Conservation (phyloP, 139 green algal genomes). For the Volvox africanus region DNA sequence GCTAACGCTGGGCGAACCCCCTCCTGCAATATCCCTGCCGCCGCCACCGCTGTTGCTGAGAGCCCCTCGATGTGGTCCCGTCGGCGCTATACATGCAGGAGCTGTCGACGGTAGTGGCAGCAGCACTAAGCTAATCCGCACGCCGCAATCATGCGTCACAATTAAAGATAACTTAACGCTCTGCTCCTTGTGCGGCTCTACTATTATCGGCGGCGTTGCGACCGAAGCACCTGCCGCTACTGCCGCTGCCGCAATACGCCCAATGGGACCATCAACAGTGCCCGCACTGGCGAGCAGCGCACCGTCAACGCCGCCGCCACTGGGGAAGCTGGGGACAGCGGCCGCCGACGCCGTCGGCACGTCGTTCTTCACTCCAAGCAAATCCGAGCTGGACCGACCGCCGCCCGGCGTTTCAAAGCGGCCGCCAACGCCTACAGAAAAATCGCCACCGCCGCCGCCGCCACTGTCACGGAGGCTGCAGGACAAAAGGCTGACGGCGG, state of each 20-base stretch:
- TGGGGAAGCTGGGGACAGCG: background rate
- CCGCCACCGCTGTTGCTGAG: background rate
- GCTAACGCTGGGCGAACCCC: background rate
- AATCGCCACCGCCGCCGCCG: background rate
- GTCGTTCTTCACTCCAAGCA: background rate
- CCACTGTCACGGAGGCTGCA: conserved; percentile 18
- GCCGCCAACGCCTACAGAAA: background rate
- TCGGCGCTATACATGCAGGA: too few species aligned
- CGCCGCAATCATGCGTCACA: background rate
- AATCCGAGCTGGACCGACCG: background rate
- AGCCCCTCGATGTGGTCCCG: background rate
- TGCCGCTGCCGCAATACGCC: background rate
- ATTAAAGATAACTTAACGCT: background rate
- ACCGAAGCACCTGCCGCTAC: background rate
- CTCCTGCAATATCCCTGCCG: background rate
- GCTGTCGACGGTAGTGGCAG: background rate
- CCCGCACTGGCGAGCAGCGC: background rate
- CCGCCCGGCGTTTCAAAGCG: background rate
- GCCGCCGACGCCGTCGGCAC: background rate
- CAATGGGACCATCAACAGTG: background rate
- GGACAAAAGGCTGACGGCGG: conserved; percentile 24
- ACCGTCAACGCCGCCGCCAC: background rate
- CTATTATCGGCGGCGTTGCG: background rate
- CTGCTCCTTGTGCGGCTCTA: background rate
- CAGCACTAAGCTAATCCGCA: background rate